phyloP scores from a whole-genome alignment of 2,329 filamentous ascomycete genomes.

The Mollisiaceae sp. region DNA sequence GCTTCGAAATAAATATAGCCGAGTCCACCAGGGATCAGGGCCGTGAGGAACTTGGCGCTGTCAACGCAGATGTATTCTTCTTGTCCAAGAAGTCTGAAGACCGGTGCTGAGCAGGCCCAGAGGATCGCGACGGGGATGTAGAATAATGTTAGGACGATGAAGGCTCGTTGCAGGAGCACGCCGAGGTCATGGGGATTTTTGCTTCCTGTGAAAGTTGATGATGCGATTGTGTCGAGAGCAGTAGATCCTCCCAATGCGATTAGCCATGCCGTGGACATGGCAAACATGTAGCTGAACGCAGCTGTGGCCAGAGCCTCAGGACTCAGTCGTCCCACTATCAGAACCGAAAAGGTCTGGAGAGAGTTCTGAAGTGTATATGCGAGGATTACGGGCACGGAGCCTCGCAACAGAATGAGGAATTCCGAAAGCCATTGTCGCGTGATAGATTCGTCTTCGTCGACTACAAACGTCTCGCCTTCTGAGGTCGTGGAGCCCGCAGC shows the following conservation, averaged over 20 bases:
- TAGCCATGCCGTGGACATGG: slow-evolving; percentile 86
- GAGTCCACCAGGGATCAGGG: slow-evolving; percentile 78
- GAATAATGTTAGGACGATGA: slow-evolving; percentile 73
- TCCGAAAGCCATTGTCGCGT: slow-evolving; percentile 55
- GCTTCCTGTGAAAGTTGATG: slow-evolving; percentile 81
- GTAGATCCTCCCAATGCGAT: slow-evolving; percentile 86
- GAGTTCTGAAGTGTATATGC: slow-evolving; percentile 88
- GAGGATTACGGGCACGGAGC: slow-evolving; percentile 78
- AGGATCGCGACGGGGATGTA: slow-evolving; percentile 75
- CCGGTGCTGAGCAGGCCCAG: slow-evolving; percentile 75
- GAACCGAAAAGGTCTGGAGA: slow-evolving; percentile 79
- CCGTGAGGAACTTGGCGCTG: slow-evolving; percentile 73
- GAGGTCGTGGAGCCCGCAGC: slow-evolving; percentile 16
- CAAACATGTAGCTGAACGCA: slow-evolving; percentile 93
- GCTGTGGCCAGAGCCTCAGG: slow-evolving; percentile 81
- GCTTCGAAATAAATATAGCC: slow-evolving; percentile 89
- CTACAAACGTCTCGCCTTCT: slow-evolving; percentile 36
- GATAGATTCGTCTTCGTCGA: slow-evolving; percentile 33
- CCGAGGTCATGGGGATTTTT: slow-evolving; percentile 80
- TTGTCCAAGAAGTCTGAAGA: slow-evolving; percentile 78
- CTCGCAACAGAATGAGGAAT: slow-evolving; percentile 69
- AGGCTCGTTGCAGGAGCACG: slow-evolving; percentile 75
- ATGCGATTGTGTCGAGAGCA: slow-evolving; percentile 83
- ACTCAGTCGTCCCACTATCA: slow-evolving; percentile 80
- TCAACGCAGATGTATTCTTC: slow-evolving; percentile 77